Conservation (phyloP, 2,329 filamentous ascomycete species). For the Aspergillus hiratsukae region DNA sequence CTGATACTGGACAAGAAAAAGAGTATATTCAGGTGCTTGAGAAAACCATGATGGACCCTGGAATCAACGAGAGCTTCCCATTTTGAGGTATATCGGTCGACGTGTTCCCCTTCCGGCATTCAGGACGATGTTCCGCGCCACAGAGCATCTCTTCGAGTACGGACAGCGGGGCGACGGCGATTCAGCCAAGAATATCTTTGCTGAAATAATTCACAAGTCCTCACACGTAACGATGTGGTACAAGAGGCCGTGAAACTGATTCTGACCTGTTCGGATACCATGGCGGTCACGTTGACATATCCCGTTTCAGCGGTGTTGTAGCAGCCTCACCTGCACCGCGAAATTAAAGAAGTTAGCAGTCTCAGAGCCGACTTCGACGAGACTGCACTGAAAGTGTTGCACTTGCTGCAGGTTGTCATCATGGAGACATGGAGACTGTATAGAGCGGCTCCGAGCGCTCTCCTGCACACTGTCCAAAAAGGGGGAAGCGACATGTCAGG, state of each 20-base stretch:
- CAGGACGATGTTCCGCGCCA: conserved; percentile 6
- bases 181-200: conserved; percentile 34
- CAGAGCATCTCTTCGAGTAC: conserved; percentile 8
- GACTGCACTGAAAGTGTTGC: conserved; percentile 48
- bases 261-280: conserved; percentile 48
- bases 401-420: conserved; percentile 54
- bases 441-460: conserved; percentile 52
- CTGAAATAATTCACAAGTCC: conserved; percentile 32
- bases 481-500: conserved; percentile 39
- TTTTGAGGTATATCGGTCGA: conserved; percentile 4
- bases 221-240: conserved; percentile 30
- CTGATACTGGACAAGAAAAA: conserved; percentile 22
- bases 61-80: conserved; percentile 8
- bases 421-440: conserved; percentile 56
- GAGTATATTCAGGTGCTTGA: conserved; percentile 36
- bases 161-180: conserved; percentile 3
- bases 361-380: conserved; percentile 29
- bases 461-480: conserved; percentile 48
- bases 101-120: conserved; percentile 5
- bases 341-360: conserved; percentile 46
- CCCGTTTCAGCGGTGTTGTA: conserved; percentile 36
- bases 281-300: conserved; percentile 46
- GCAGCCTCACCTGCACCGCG: conserved; percentile 33
- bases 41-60: conserved; percentile 6
- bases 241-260: conserved; percentile 41